Base-by-base conservation (phyloP, 2,329 filamentous ascomycete species). In the Sarocladium brachiariae region DNA sequence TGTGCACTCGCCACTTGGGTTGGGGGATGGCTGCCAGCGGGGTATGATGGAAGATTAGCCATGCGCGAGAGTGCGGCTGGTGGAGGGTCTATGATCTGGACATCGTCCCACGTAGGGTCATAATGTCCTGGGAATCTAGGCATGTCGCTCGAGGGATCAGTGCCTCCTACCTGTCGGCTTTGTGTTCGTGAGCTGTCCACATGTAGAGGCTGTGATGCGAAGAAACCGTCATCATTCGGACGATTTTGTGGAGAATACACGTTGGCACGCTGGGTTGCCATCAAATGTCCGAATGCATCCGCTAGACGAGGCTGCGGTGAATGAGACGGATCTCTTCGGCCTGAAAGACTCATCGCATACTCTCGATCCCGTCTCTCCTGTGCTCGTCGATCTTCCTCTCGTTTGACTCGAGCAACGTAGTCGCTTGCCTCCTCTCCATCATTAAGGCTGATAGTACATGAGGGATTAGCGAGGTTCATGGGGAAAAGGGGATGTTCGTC, bases 271-370 rank as follows among this genome's bases (percentile, higher is more conserved):
- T 65, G 62, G 7, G 56, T 64, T 11, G 31, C 53, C 64, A 66
- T 67, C 8, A 66, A 37, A 8, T 56, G 57, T 10, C 54, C 52
- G 45, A 65, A 61, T 11, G 62, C 62, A 53, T 62, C 58, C 4
- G 8, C 21, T 18, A 13, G 9, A 27, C 21, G 5, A 5, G 46
- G 18, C 13, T 55, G 41, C 4, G 51, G 38, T 46, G 53, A 38
- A 27, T 19, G 47, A 19, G 23, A 49, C 23, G 19, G 52, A 45
- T 24, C 34, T 27, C n/a, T 45, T 48, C 7, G 48, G 14, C 56
- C 60, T 2, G 57, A 62, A 19, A 67, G 57, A 19, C 55, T 51
- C 30, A 51, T 48, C 9, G 67, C 67, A 50, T 64, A 49, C n/a
- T 61, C 52, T 4, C 51, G 55, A 39, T 69, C 67, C 46, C 21